Percentiles rank a stretch among this genome's conserved stretches.
Conservation (phyloP, 2,329 filamentous ascomycete genomes). For the Leptoxyphium fumago region DNA sequence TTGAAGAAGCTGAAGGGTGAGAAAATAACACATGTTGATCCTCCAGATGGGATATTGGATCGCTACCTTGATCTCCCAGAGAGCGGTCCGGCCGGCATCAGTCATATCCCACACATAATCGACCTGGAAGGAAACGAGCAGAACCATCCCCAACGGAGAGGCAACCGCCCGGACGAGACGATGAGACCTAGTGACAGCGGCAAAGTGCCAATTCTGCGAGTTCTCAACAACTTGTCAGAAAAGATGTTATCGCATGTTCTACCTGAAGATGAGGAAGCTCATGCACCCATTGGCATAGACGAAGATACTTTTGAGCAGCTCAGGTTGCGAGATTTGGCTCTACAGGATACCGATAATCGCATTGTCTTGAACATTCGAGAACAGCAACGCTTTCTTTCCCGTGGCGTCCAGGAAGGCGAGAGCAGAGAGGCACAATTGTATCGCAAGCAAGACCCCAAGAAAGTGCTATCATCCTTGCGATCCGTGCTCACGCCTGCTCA, state of each 20-base stretch:
- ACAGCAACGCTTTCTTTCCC: constrained; percentile 67
- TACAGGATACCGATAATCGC: constrained; percentile 56
- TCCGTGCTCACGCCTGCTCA: constrained; percentile 41
- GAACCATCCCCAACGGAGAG: constrained; percentile 73
- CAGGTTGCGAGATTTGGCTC: constrained; percentile 64
- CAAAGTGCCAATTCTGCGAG: constrained; percentile 77
- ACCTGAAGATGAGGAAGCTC: constrained; percentile 56
- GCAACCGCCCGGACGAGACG: constrained; percentile 77
- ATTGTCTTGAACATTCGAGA: constrained; percentile 80
- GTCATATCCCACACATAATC: constrained; percentile 73
- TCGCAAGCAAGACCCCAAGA: constrained; percentile 51
- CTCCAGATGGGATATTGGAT: constrained; percentile 67
- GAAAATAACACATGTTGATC: constrained; percentile 63
- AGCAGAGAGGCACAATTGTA: constrained; percentile 42
- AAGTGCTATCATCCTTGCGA: constrained; percentile 51
- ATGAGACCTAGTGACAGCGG: constrained; percentile 64
- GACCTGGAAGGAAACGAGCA: constrained; percentile 90
- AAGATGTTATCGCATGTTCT: constrained; percentile 84
- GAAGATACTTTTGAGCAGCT: constrained; percentile 63
- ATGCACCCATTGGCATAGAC: constrained; percentile 51
- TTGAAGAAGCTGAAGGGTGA: constrained; percentile 88
- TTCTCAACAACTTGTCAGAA: constrained; percentile 78
- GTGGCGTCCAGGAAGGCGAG: constrained; percentile 23
- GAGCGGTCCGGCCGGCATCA: constrained; percentile 33
- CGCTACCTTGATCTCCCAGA: constrained; percentile 63